Evolutionary conservation across 805 yeast species (phyloP), one percentile per base, ranked within the genome.

Genomic region (Lipomyces spencermartinsiae): DNA sequence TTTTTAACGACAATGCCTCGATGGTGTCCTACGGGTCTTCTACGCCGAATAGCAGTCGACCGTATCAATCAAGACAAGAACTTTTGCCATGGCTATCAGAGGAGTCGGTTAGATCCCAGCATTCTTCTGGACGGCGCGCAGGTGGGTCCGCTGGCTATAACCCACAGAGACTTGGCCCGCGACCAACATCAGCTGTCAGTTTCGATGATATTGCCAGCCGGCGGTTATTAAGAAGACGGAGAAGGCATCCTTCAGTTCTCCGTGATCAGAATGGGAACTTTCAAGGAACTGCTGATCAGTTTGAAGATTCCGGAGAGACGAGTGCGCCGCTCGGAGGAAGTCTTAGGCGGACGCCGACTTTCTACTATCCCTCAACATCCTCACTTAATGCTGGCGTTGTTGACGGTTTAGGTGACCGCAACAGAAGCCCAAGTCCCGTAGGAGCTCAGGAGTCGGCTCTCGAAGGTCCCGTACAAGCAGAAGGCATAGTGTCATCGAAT

Each of bases 321-420:
- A n/a, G 19, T 43, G 60, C 37, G 43, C 29, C 31, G 43, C 49
- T n/a, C 14, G 25, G 29, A 33, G 60, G 16, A 35, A 25, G 29
- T 12, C 29, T 57, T 14, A 31, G 43, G 9, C 60, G 60, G 29
- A 25, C 60, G 10, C 29, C 49, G 43, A 25, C 31, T 12, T 25
- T 22, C 37, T 19, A 25, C 4, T n/a, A 31, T 31, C 43, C 37
- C n/a, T 25, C 31, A 12, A 19, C 31, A 14, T 19, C 63, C 49
- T 29, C 58, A 49, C 19, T 53, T 60, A 25, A 29, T 29, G 16
- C 56, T n/a, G 34, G 14, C 16, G n/a, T 29, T 8, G 33, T 25
- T 31, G 43, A 61, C 29, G 62, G 62, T 19, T 57, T 59, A n/a
- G 62, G 62, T 22, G 62, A 59, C 14, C 62, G 62, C 33, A 34